These are phyloP conservation scores for Scalesia atractyloides DNA, from an alignment of 129 eudicot species.

Conservation along the genomic window DNA sequence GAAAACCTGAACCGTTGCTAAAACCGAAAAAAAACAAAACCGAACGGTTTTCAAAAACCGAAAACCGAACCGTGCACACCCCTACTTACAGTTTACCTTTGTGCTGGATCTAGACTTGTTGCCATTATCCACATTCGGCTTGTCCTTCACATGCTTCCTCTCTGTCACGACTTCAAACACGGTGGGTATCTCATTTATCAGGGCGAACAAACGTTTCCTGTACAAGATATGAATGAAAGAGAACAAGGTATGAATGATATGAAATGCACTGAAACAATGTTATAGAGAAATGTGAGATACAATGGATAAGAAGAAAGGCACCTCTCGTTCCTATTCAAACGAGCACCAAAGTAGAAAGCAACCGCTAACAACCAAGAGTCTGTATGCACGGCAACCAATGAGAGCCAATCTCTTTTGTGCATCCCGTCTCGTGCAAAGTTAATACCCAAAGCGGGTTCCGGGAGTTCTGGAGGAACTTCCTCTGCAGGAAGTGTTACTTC, in stretches of 20 bases:
- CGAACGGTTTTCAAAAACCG: too few species aligned
- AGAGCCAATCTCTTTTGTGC: constrained; percentile 64
- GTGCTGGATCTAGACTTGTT: constrained; percentile 65
- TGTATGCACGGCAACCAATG: constrained; percentile 71
- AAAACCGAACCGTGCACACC: too few species aligned
- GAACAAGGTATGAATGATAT: too few species aligned
- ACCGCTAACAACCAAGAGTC: constrained; percentile 72
- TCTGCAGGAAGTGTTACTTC: constrained; percentile 71
- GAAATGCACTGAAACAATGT: background rate
- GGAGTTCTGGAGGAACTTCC: constrained; percentile 75
- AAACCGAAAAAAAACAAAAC: too few species aligned
- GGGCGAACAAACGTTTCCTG: constrained; percentile 72
- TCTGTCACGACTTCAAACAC: constrained; percentile 74
- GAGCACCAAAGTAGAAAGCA: constrained; percentile 70
- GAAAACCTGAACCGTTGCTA: too few species aligned
- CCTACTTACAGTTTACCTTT: constrained; percentile 34
- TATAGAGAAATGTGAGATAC: background rate
- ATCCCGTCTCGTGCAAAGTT: constrained; percentile 76
- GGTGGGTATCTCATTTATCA: constrained; percentile 73
- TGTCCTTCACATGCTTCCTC: constrained; percentile 59
- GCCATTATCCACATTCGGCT: constrained; percentile 56
- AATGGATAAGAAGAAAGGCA: constrained; percentile 10
- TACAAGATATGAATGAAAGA: background rate
- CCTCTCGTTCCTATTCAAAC: constrained; percentile 71
- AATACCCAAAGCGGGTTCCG: constrained; percentile 73